phyloP scores from a whole-genome alignment of 2,329 filamentous ascomycete species.

The Penicillium vulpinum region DNA sequence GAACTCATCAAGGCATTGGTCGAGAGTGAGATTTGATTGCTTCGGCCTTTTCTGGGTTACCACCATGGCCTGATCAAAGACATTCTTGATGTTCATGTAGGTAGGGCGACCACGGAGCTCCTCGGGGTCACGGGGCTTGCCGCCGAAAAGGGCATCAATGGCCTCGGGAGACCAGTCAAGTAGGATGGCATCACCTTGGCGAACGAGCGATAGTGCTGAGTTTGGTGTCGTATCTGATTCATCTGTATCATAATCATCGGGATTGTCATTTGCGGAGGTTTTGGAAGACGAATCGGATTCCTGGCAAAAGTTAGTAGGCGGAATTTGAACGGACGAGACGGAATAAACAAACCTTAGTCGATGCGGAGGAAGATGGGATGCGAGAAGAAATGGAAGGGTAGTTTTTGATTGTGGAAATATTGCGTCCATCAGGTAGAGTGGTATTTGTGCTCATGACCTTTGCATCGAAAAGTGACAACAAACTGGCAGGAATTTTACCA shows the following conservation, averaged over 20 bases:
- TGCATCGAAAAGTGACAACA: constrained; percentile 75
- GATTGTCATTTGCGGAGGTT: constrained; percentile 20
- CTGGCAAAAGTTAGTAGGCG: neutral
- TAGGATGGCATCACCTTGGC: constrained; percentile 79
- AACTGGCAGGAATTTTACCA: constrained; percentile 60
- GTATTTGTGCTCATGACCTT: constrained; percentile 60
- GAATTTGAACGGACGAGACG: neutral
- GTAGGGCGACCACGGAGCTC: constrained; percentile 62
- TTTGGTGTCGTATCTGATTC: constrained; percentile 14
- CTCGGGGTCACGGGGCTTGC: constrained; percentile 41
- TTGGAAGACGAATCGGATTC: constrained; percentile 5
- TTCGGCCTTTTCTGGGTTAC: constrained; percentile 62
- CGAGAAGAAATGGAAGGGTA: constrained; percentile 58
- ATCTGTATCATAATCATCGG: constrained; percentile 36
- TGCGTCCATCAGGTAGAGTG: constrained; percentile 70
- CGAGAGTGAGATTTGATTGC: constrained; percentile 72
- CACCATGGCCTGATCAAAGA: constrained; percentile 64
- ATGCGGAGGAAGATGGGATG: constrained; percentile 31
- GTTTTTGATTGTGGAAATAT: constrained; percentile 53
- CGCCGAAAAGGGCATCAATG: constrained; percentile 68
- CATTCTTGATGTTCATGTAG: constrained; percentile 54
- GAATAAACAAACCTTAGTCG: constrained; percentile 18
- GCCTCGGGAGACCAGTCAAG: constrained; percentile 78
- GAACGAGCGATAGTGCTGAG: constrained; percentile 58
- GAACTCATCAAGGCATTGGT: constrained; percentile 92